Conservation (phyloP, 495 filamentous ascomycete species). For the Ramalina intermedia region DNA sequence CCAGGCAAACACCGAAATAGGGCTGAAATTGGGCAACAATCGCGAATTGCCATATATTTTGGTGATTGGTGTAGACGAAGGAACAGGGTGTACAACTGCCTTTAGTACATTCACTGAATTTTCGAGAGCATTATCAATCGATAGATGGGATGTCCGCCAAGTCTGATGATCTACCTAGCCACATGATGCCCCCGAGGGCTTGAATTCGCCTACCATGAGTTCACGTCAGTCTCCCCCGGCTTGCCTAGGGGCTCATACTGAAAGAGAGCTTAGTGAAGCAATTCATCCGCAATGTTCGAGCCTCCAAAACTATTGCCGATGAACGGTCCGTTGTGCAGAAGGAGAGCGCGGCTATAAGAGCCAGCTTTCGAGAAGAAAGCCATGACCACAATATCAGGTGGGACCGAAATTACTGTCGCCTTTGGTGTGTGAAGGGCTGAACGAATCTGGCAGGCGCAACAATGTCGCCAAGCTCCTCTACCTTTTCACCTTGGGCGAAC, state of each 20-base stretch:
- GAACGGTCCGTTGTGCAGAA: slow-evolving; percentile 97
- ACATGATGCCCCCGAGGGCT: not conserved
- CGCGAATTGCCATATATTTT: not conserved
- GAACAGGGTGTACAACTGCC: not conserved
- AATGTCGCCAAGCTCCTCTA: slow-evolving; percentile 98
- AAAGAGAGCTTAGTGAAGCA: slow-evolving; percentile 63
- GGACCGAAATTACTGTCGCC: slow-evolving; percentile 17
- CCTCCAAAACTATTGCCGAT: slow-evolving; percentile 96
- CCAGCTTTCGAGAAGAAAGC: slow-evolving; percentile 94
- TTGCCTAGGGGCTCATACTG: not conserved
- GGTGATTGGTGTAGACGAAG: not conserved
- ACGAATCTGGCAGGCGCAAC: slow-evolving; percentile 55
- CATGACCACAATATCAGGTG: slow-evolving; percentile 79
- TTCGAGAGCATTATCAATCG: not conserved
- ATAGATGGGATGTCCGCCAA: not conserved
- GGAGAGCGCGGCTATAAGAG: slow-evolving; percentile 91
- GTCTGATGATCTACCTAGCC: not conserved
- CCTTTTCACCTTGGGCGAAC: slow-evolving; percentile 94
- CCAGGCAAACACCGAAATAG: not conserved
- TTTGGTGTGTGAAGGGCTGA: not conserved
- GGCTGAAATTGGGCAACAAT: not conserved
- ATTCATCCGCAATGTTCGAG: slow-evolving; percentile 97
- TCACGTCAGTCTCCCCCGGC: slow-evolving; percentile 41
- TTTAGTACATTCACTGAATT: not conserved
- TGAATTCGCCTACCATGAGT: slow-evolving; percentile 40